phyloP scores from a whole-genome alignment of 345 rosid species.

The Euclidium syriacum region DNA sequence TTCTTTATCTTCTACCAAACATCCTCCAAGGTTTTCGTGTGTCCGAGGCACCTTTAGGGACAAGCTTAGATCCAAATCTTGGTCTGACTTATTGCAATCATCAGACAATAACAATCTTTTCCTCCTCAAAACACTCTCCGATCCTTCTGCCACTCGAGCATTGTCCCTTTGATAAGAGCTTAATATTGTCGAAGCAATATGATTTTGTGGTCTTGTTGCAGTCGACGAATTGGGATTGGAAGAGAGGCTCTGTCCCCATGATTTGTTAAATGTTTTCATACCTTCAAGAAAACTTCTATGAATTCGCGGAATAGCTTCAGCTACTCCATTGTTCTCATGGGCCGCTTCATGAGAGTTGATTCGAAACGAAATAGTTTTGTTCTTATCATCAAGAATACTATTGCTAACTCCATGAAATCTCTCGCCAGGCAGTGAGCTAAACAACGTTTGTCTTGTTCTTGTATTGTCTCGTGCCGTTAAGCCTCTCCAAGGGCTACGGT shows the following conservation, averaged over 20 bases:
- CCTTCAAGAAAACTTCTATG: constrained; percentile 33
- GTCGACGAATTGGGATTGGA: constrained; percentile 19
- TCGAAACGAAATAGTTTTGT: constrained; percentile 25
- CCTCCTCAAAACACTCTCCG: constrained; percentile 34
- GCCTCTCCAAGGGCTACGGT: constrained; percentile 34
- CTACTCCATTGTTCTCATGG: constrained; percentile 15
- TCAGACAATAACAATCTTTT: constrained; percentile 31
- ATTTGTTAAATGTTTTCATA: constrained; percentile 26
- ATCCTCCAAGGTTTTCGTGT: constrained; percentile 18
- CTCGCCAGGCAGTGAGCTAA: constrained; percentile 31
- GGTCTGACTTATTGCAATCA: constrained; percentile 11
- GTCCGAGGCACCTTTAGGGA: constrained; percentile 42
- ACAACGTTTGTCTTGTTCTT: constrained; percentile 32
- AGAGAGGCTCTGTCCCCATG: constrained; percentile 28
- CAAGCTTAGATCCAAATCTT: constrained; percentile 60
- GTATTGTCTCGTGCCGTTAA: constrained; percentile 24
- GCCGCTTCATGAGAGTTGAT: constrained; percentile 16
- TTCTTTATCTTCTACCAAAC: constrained; percentile 9
- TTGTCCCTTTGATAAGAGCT: constrained; percentile 18
- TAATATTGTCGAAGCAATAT: not conserved
- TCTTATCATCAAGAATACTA: constrained; percentile 19
- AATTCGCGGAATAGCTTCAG: constrained; percentile 18
- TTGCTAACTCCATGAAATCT: constrained; percentile 27
- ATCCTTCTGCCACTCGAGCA: constrained; percentile 18
- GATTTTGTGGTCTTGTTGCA: constrained; percentile 20